Conservation (phyloP, 352 stramenopile genomes). For the Pythium sp. region DNA sequence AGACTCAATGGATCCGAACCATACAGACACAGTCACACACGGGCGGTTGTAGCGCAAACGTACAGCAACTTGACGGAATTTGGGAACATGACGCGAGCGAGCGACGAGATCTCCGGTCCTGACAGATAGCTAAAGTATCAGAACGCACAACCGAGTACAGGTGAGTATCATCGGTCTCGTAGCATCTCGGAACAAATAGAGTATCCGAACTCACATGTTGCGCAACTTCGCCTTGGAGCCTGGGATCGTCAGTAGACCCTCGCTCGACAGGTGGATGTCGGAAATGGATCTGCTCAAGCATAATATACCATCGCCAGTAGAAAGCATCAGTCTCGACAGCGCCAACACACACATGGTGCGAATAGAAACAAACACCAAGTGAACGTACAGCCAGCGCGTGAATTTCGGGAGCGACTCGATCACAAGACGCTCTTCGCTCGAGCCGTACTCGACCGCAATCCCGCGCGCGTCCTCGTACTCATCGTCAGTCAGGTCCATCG, state of each 20-base stretch:
- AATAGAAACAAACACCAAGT: too few relatives aligned
- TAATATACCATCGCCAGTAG: background rate
- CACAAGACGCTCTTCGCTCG: background rate
- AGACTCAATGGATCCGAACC: too few relatives aligned
- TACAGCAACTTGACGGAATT: background rate
- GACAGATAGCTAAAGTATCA: background rate
- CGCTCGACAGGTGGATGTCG: background rate
- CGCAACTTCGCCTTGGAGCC: background rate
- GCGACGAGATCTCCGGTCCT: background rate
- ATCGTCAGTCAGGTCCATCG: background rate
- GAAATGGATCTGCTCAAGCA: background rate
- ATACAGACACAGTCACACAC: too few relatives aligned
- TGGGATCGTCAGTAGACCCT: background rate
- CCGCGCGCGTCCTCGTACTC: background rate
- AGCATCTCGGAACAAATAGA: too few relatives aligned
- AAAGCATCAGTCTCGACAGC: background rate
- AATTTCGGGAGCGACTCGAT: constrained; percentile 5
- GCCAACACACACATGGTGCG: background rate
- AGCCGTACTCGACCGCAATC: background rate
- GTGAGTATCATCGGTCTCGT: too few relatives aligned
- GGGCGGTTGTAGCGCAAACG: background rate
- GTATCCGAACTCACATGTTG: background rate
- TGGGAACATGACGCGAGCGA: background rate
- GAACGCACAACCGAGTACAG: background rate
- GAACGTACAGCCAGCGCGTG: constrained; percentile 5